phyloP scores from a whole-genome alignment of 2,329 filamentous ascomycete species.

The Didymella lethalis region DNA sequence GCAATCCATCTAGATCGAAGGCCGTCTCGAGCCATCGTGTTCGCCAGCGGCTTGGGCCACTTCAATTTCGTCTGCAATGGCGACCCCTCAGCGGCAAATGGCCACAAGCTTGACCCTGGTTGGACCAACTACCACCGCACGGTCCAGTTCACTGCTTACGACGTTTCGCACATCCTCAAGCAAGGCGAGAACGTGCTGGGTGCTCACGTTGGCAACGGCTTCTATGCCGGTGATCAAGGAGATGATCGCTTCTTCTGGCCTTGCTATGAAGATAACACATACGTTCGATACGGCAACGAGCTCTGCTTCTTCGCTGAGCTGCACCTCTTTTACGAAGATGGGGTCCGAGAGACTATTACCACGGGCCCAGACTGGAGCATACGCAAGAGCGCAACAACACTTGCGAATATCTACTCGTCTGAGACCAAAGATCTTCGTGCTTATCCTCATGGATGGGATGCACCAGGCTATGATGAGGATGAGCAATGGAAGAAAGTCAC shows the following conservation, averaged over 20 bases:
- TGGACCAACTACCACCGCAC: conserved; percentile 54
- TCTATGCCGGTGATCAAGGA: conserved; percentile 56
- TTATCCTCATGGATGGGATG: conserved; percentile 50
- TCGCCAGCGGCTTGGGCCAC: conserved; percentile 53
- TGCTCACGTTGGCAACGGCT: conserved; percentile 54
- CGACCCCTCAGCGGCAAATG: conserved; percentile 44
- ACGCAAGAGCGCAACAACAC: conserved; percentile 51
- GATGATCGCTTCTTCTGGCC: conserved; percentile 55
- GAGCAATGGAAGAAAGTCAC: conserved; percentile 46
- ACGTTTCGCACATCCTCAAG: conserved; percentile 49
- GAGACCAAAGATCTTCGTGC: conserved; percentile 50
- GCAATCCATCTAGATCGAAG: conserved; percentile 39
- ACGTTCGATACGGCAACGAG: conserved; percentile 47
- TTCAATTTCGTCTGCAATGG: conserved; percentile 53
- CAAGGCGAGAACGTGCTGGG: conserved; percentile 49
- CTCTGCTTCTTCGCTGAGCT: conserved; percentile 54
- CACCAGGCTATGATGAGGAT: conserved; percentile 36
- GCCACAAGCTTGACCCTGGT: conserved; percentile 41
- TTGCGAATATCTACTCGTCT: conserved; percentile 54
- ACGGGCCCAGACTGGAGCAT: conserved; percentile 52
- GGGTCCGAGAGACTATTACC: conserved; percentile 47
- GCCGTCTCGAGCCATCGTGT: conserved; percentile 46
- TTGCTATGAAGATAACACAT: conserved; percentile 55
- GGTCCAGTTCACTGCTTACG: conserved; percentile 56
- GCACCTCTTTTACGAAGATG: conserved; percentile 51